Base-by-base conservation (phyloP, 768 basidiomycete species). In the Boletus subparvulus region DNA sequence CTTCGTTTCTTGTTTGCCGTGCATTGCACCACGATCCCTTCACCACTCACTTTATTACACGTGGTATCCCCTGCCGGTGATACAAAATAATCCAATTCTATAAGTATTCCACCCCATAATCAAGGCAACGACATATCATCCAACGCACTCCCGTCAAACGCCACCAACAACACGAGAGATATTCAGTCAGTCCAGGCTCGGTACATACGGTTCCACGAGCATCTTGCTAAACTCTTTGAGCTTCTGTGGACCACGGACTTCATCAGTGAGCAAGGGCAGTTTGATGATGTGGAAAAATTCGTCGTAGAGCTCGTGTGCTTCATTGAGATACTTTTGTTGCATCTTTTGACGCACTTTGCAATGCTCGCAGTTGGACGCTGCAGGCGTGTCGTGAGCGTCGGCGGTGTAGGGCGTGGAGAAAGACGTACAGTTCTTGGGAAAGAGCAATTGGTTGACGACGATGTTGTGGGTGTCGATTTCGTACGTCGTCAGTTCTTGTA, bases 391-490 rank as follows among this genome's bases (percentile, higher is more conserved):
- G 30, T 47, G 19, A 44, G 35, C 52, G 46, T 42, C 30, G 47
- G 46, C 32, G 35, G 33, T 19, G 36, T 48, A 1, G 14, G 12
- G 1, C 0, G 13, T 1, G 21, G 21, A n/a, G 9, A 33, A n/a
- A 5, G 14, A 76, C 88, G 58, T 67, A 94, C 94, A 83, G 68
- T 85, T 78, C 78, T 90, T 93, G 16, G 97, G 96, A 80, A 93
- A 98, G 36, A 99, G 76, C 6, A 99, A 78, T 74, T 99, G 97
- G 69, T 99, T 99, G 53, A 98, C 94, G 54, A 98, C 93, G 66
- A 99, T 98, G 71, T 96, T 95, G 74, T 99, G 97, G 47, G 94
- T 97, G 73, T 98, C 95, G 69, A 98, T 98, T 70, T 94, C 93
- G 69, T 93, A 93, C 44, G 85, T 78, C n/a, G 90, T 92, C 44